Evolutionary conservation across 805 yeast species (phyloP).

Genomic region (Sporopachydermia lactativora): DNA sequence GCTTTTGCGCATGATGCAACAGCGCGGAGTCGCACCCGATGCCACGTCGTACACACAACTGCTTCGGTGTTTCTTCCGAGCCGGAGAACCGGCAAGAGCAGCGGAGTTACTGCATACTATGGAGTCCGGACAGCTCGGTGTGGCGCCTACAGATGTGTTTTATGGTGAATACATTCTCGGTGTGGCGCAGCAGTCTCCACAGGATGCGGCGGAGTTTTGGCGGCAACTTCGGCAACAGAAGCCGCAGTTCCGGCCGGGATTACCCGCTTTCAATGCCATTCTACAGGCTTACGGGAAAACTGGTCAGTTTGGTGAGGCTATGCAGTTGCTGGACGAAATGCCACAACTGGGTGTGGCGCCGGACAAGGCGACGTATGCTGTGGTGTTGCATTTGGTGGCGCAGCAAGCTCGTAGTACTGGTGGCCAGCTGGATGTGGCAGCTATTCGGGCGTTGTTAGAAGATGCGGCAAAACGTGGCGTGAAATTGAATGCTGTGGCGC

Average conservation of each 20-base stretch:
- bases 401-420: slow-evolving; percentile 29
- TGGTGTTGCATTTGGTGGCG: slow-evolving; percentile 34
- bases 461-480: slow-evolving; percentile 23
- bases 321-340: slow-evolving; percentile 30
- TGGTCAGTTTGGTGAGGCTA: slow-evolving; percentile 27
- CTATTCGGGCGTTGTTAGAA: slow-evolving; percentile 22
- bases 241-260: background rate
- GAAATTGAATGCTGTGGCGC: slow-evolving; percentile 26
- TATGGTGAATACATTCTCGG: background rate
- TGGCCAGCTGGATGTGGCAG: slow-evolving; percentile 20
- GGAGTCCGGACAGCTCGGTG: background rate
- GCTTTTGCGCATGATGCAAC: background rate
- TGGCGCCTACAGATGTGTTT: background rate
- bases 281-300: slow-evolving; percentile 24
- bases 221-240: background rate
- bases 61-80: background rate
- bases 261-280: background rate
- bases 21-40: background rate
- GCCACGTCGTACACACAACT: background rate
- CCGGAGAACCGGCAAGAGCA: background rate
- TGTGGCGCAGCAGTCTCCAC: background rate
- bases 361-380: slow-evolving; percentile 42
- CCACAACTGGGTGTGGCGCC: slow-evolving; percentile 25
- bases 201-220: background rate
- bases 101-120: background rate